These are phyloP conservation scores for Leccinum uliginosum DNA, from an alignment of 768 basidiomycete genomes.

Conservation along the genomic window DNA sequence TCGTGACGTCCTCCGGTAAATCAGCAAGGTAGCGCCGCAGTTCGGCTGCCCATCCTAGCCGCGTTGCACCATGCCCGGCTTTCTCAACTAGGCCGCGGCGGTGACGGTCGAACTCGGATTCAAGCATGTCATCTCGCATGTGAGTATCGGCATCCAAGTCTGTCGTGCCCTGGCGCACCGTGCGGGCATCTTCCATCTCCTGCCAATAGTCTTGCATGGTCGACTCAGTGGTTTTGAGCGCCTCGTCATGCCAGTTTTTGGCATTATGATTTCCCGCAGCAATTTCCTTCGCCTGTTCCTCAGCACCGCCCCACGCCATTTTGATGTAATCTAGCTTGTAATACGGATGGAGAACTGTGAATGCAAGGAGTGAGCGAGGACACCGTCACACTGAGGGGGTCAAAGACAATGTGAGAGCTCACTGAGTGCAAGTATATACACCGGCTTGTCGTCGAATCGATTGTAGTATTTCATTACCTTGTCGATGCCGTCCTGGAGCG, in stretches of 20 bases:
- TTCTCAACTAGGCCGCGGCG: not conserved
- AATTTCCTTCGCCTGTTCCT: not conserved
- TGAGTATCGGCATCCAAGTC: not conserved
- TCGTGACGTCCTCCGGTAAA: not conserved
- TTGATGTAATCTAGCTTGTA: not conserved
- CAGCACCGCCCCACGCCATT: not conserved
- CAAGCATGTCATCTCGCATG: not conserved
- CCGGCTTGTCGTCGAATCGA: not conserved
- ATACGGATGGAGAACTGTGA: not conserved
- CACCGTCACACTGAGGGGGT: too few relatives aligned
- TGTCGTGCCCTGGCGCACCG: not conserved
- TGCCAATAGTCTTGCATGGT: not conserved
- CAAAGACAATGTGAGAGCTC: not conserved
- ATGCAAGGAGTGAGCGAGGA: not conserved
- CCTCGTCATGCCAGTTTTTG: not conserved
- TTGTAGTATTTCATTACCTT: not conserved
- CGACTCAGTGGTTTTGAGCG: not conserved
- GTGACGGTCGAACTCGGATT: not conserved
- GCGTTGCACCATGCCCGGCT: not conserved
- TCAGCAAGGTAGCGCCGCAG: not conserved
- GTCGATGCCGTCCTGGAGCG: not conserved
- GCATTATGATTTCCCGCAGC: not conserved
- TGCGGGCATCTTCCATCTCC: not conserved
- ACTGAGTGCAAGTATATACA: not conserved
- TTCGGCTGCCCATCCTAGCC: not conserved